Conservation (phyloP, 441 rosid genomes). For the Adansonia grandidieri region DNA sequence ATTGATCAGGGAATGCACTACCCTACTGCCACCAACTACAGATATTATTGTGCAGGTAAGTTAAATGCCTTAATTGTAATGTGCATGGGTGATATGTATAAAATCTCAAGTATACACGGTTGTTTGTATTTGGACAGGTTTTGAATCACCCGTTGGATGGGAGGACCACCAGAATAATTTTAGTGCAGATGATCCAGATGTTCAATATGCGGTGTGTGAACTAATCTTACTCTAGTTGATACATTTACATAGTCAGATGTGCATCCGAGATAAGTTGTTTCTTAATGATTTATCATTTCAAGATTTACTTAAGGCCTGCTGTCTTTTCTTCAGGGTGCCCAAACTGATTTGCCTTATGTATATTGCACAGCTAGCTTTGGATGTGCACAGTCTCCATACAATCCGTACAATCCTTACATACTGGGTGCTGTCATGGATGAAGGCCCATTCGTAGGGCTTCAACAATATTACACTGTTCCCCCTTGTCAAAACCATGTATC, state of each 20-base stretch:
- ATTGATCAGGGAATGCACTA: slow-evolving; percentile 78
- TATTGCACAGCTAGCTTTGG: slow-evolving; percentile 84
- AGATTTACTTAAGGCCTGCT: slow-evolving; percentile 6
- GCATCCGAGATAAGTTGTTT: slow-evolving; percentile 17
- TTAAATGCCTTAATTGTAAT: neutral
- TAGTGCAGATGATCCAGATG: slow-evolving; percentile 78
- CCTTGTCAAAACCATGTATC: slow-evolving; percentile 65
- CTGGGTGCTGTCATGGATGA: slow-evolving; percentile 84
- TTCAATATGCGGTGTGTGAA: slow-evolving; percentile 67
- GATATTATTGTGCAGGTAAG: slow-evolving; percentile 90
- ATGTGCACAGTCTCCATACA: slow-evolving; percentile 83
- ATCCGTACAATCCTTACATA: slow-evolving; percentile 89
- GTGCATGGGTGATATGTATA: slow-evolving; percentile 8
- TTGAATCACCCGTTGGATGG: slow-evolving; percentile 87
- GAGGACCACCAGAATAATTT: slow-evolving; percentile 84
- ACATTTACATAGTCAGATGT: neutral
- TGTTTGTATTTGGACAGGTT: slow-evolving; percentile 51
- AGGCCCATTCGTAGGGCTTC: slow-evolving; percentile 59
- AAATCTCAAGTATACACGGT: slow-evolving; percentile 22
- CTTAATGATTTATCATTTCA: neutral
- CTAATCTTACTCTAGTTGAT: neutral
- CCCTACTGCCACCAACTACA: slow-evolving; percentile 73
- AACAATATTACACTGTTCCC: slow-evolving; percentile 67
- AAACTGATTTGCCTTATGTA: slow-evolving; percentile 79
- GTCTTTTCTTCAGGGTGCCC: slow-evolving; percentile 64